A percentile compares a stretch with the other conserved stretches of the same genome.
Conservation (phyloP, 2,329 filamentous ascomycete genomes). For the Ophiostoma tasmaniense region DNA sequence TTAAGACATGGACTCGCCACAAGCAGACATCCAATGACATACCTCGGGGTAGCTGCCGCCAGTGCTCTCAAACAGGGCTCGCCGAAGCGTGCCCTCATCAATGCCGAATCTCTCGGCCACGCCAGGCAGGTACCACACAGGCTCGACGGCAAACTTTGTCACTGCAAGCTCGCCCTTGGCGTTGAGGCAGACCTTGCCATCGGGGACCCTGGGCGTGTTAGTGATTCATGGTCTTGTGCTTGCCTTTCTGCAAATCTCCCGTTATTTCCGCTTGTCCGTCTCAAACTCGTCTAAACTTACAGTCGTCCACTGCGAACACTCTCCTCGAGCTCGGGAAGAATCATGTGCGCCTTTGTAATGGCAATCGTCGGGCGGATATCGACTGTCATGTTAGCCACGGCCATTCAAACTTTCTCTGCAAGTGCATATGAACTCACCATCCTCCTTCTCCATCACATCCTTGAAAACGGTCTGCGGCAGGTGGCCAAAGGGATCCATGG, state of each 20-base stretch:
- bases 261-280: too few species aligned
- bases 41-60: slow-evolving; percentile 90
- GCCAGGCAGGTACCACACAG: slow-evolving; percentile 79
- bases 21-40: neutral
- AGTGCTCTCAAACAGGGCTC: slow-evolving; percentile 88
- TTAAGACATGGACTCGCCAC: neutral
- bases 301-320: slow-evolving; percentile 74
- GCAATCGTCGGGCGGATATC: slow-evolving; percentile 88
- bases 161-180: slow-evolving; percentile 79
- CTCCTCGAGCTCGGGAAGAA: slow-evolving; percentile 81
- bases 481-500: slow-evolving; percentile 94
- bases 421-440: slow-evolving; percentile 36
- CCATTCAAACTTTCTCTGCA: neutral
- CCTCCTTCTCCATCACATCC: slow-evolving; percentile 66
- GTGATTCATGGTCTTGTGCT: neutral
- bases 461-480: slow-evolving; percentile 76
- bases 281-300: slow-evolving; percentile 26
- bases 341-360: slow-evolving; percentile 90
- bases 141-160: slow-evolving; percentile 94
- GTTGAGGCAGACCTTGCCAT: slow-evolving; percentile 88
- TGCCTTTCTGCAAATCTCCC: neutral
- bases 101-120: slow-evolving; percentile 92
- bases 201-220: slow-evolving; percentile 41
- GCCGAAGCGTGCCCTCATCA: slow-evolving; percentile 76
- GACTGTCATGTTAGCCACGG: slow-evolving; percentile 35